These are phyloP conservation scores for Fusarium austroafricanum DNA, from an alignment of 2,329 filamentous ascomycete genomes.

Conservation along the genomic window DNA sequence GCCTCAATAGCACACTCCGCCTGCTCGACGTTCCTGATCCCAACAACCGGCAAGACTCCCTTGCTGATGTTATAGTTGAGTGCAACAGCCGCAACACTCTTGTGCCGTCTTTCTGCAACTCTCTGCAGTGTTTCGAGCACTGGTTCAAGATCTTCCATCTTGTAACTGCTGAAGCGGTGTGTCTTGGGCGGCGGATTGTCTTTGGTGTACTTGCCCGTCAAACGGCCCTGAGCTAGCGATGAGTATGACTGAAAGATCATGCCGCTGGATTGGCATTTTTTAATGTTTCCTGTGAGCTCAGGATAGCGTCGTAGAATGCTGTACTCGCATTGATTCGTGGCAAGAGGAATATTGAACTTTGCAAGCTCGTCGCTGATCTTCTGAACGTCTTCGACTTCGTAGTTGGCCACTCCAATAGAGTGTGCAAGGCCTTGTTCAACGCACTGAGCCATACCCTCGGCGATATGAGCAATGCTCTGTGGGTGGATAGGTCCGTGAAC, in stretches of 20 bases:
- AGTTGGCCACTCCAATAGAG: constrained; percentile 15
- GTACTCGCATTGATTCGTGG: constrained; percentile 24
- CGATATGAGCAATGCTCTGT: neutral
- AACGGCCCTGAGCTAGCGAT: neutral
- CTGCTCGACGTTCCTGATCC: constrained; percentile 15
- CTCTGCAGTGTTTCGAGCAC: neutral
- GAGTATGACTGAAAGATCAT: constrained; percentile 29
- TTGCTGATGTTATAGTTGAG: constrained; percentile 19
- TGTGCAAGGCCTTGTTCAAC: constrained; percentile 15
- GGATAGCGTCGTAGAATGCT: constrained; percentile 14
- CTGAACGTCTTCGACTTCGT: neutral
- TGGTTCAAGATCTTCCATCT: constrained; percentile 11
- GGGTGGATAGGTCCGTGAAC: constrained; percentile 14
- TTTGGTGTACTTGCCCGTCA: constrained; percentile 13
- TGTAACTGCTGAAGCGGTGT: neutral
- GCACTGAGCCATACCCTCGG: constrained; percentile 24
- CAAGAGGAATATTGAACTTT: constrained; percentile 23
- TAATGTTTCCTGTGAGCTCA: neutral
- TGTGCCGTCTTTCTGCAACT: constrained; percentile 2
- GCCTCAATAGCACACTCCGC: constrained; percentile 9
- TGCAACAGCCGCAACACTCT: constrained; percentile 4
- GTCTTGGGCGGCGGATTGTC: neutral
- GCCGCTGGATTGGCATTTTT: constrained; percentile 3
- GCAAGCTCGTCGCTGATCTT: constrained; percentile 17
- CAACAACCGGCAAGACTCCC: constrained; percentile 5